phyloP scores from a whole-genome alignment of 2,329 filamentous ascomycete genomes.

The Verticillium zaregamsianum region DNA sequence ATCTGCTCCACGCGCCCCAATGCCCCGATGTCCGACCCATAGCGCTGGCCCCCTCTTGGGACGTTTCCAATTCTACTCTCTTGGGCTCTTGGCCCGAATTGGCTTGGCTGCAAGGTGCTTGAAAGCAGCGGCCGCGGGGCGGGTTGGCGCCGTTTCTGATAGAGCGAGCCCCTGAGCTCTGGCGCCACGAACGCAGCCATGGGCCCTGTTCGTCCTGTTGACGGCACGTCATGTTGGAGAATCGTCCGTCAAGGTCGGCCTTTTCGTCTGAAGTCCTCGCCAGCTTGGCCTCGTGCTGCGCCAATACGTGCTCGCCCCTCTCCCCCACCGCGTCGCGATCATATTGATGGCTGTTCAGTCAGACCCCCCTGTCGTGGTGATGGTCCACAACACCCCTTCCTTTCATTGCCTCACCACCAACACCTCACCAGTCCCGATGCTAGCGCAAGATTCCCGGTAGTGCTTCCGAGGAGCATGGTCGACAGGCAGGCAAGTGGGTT shows the following conservation, averaged over 20 bases:
- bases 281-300: not conserved
- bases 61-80: not conserved
- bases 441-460: conserved; percentile 4
- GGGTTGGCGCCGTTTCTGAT: not conserved
- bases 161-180: not conserved
- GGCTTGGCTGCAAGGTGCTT: not conserved
- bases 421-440: not conserved
- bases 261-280: not conserved
- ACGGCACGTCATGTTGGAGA: not conserved
- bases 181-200: not conserved
- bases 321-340: not conserved
- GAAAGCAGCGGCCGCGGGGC: not conserved
- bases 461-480: not conserved
- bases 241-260: not conserved
- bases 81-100: not conserved
- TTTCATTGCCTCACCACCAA: not conserved
- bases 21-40: not conserved
- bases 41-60: not conserved
- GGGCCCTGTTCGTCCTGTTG: not conserved
- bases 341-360: not conserved
- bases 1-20: not conserved
- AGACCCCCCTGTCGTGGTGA: not conserved
- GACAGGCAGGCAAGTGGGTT: not conserved
- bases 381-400: conserved; percentile 1
- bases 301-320: not conserved